phyloP scores from a whole-genome alignment of 305 asterid genomes.

The Plantago rigida region DNA sequence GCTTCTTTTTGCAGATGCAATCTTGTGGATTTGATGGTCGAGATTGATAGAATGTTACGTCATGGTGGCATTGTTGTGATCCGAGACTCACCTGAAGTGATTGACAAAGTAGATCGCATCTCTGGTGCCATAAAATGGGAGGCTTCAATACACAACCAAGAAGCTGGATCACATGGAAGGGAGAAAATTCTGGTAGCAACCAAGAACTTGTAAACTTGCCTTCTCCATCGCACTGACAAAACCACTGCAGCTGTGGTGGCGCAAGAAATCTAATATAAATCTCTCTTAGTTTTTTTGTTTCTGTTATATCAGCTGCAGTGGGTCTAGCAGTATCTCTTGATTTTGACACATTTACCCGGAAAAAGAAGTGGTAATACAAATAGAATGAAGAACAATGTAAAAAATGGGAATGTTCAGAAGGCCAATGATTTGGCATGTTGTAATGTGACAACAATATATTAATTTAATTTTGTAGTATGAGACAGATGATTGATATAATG shows the following conservation, averaged over 20 bases:
- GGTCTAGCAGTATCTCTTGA: not conserved
- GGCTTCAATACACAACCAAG: conserved; percentile 52
- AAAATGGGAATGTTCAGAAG: conserved; percentile 23
- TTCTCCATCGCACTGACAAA: conserved; percentile 14
- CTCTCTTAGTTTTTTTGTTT: conserved; percentile 6
- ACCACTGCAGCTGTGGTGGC: not conserved
- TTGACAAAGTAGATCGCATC: conserved; percentile 49
- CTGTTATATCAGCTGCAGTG: not conserved
- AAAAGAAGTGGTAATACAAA: not conserved
- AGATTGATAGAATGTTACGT: conserved; percentile 80
- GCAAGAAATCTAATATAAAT: conserved; percentile 16
- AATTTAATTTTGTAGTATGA: conserved; percentile 24
- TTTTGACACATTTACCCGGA: conserved; percentile 13
- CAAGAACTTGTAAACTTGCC: conserved; percentile 58
- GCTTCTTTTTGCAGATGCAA: conserved; percentile 54
- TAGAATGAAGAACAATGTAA: conserved; percentile 26
- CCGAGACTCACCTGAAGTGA: conserved; percentile 75
- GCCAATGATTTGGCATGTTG: conserved; percentile 15
- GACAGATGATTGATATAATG: conserved; percentile 10
- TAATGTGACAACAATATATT: conserved; percentile 18
- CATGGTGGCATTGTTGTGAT: conserved; percentile 78
- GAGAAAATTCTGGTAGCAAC: conserved; percentile 75
- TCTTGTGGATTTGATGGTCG: conserved; percentile 86
- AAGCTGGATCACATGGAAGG: conserved; percentile 59
- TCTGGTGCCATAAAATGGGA: conserved; percentile 72